Percentiles rank a stretch among this genome's conserved stretches.
Evolutionary conservation across 139 green algal species (phyloP).

Genomic region (Penium margaritaceum): DNA sequence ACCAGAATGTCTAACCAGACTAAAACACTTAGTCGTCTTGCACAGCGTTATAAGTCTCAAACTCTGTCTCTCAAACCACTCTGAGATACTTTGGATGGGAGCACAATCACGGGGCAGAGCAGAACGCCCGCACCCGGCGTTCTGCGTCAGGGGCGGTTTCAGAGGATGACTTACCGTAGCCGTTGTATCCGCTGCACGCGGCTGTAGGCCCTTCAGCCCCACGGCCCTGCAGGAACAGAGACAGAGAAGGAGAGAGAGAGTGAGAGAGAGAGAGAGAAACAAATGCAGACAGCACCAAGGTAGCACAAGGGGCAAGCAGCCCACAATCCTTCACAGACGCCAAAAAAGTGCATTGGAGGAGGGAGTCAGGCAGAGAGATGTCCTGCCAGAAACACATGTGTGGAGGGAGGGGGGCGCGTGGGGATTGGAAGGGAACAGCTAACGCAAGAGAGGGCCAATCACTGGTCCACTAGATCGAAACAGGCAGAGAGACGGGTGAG

Average conservation of each 20-base stretch:
- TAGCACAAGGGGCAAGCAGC: not conserved
- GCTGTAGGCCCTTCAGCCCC: slow-evolving; percentile 35
- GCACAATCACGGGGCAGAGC: no score
- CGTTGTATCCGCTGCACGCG: slow-evolving; percentile 38
- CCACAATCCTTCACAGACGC: no score
- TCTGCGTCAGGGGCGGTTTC: no score
- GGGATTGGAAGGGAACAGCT: not conserved
- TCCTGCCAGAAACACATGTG: not conserved
- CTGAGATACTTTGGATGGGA: no score
- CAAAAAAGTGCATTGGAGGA: no score
- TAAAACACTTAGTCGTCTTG: no score
- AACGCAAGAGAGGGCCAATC: not conserved
- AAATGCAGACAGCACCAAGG: not conserved
- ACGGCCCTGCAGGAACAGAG: slow-evolving; percentile 6
- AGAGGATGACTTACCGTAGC: slow-evolving; percentile 28
- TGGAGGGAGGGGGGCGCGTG: not conserved
- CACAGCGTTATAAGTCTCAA: no score
- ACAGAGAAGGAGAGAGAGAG: not conserved
- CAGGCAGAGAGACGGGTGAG: no score
- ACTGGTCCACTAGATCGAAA: no score
- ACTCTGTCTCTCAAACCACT: no score
- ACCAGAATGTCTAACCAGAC: no score
- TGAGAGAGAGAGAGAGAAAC: not conserved
- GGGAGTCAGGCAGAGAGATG: not conserved
- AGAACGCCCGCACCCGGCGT: no score